Percentiles rank a stretch among this genome's conserved stretches.
phyloP scores from a whole-genome alignment of 78 protist species.

The Cavenderia fasciculata region DNA sequence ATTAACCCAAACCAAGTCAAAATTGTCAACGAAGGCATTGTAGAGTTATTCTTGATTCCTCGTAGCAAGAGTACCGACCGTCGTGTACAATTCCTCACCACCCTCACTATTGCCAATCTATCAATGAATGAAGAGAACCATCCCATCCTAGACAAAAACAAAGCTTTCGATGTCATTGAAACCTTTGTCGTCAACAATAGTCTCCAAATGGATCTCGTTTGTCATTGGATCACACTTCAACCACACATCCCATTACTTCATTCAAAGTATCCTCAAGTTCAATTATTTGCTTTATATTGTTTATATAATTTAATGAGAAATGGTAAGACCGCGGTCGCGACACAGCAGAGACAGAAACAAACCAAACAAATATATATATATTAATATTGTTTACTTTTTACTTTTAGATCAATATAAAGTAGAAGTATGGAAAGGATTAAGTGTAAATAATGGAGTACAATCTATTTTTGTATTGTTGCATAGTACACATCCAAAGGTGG shows the following conservation, averaged over 20 bases:
- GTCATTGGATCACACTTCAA: slow-evolving; percentile 77
- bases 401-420: slow-evolving; percentile 72
- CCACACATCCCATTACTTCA: slow-evolving; percentile 71
- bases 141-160: neutral
- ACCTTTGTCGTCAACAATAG: slow-evolving; percentile 44
- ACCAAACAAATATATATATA: too few species aligned
- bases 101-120: slow-evolving; percentile 50
- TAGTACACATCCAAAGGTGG: slow-evolving; percentile 56
- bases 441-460: slow-evolving; percentile 74
- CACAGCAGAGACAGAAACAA: too few species aligned
- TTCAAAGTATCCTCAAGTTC: slow-evolving; percentile 67
- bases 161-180: slow-evolving; percentile 67
- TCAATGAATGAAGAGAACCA: slow-evolving; percentile 79
- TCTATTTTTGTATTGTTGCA: slow-evolving; percentile 48
- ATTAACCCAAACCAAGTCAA: slow-evolving; percentile 75
- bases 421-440: slow-evolving; percentile 76
- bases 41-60: slow-evolving; percentile 48
- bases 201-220: slow-evolving; percentile 72
- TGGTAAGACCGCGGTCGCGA: too few species aligned
- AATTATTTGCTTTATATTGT: slow-evolving; percentile 74
- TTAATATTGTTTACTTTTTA: neutral
- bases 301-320: slow-evolving; percentile 74
- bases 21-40: slow-evolving; percentile 69
- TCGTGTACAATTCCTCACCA: slow-evolving; percentile 63
- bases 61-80: slow-evolving; percentile 57